A percentile compares a stretch with the other conserved stretches of the same genome.
Conservation (phyloP, 2,329 filamentous ascomycete species). For the Cercospora sp. region DNA sequence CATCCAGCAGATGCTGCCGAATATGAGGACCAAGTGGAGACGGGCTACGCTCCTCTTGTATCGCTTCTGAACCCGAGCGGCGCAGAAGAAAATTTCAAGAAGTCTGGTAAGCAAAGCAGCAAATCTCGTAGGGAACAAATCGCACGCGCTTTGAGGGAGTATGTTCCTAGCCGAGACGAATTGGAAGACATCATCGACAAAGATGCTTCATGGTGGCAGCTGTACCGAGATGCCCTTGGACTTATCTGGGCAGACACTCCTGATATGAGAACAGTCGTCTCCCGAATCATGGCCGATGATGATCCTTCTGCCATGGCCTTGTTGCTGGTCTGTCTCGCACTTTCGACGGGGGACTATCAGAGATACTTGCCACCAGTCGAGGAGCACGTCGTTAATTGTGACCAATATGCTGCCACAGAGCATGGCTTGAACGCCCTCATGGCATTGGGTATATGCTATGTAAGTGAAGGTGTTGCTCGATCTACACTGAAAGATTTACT, state of each 20-base stretch:
- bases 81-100: background rate
- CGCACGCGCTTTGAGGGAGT: background rate
- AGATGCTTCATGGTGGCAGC: slow-evolving; percentile 22
- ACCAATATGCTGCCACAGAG: slow-evolving; percentile 19
- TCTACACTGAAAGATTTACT: background rate
- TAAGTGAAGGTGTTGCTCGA: background rate
- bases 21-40: slow-evolving; percentile 5
- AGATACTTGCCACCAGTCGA: slow-evolving; percentile 22
- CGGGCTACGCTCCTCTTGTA: background rate
- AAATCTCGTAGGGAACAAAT: background rate
- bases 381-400: slow-evolving; percentile 14
- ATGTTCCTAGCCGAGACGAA: slow-evolving; percentile 12
- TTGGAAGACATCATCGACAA: slow-evolving; percentile 15
- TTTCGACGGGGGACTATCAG: slow-evolving; percentile 17
- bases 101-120: background rate
- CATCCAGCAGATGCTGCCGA: background rate
- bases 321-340: slow-evolving; percentile 17
- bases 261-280: slow-evolving; percentile 12
- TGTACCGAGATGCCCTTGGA: slow-evolving; percentile 19
- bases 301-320: slow-evolving; percentile 16
- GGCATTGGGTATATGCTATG: slow-evolving; percentile 22
- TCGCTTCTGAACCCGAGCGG: background rate
- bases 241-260: slow-evolving; percentile 14
- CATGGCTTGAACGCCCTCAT: slow-evolving; percentile 21
- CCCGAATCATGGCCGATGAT: background rate